Evolutionary conservation across 192 early-diverging fungal genomes (phyloP), one percentile per base, ranked within the genome.

Genomic region (Coemansia interrupta): DNA sequence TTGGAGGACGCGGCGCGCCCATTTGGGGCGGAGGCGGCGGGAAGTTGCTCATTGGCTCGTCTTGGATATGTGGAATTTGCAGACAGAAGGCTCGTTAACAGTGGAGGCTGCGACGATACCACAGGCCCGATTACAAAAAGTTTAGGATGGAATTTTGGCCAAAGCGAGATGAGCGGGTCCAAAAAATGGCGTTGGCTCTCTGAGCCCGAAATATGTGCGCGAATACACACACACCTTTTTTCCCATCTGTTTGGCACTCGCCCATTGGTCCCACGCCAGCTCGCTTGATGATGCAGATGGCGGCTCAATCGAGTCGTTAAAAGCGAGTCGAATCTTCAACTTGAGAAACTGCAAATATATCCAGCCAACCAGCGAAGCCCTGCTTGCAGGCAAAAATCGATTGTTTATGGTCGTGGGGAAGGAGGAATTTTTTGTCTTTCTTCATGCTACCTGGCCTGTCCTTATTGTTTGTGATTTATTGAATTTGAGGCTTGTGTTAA

Each of bases 1-100:
- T 54, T 1, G 52, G 52, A 8, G 58, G 58, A 38, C 58, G 58
- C 24, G 46, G 36, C 20, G 47, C 58, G 58, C 58, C 58, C 58
- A 50, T 50, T 7, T 29, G 58, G 23, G 58, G 39, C 26, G 54
- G 54, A 26, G 58, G 58, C 48, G 45, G 58, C 44, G 58, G 58
- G 5, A n/a, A 38, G 32, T 38, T 38, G 58, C 39, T 60, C 58
- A 60, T 60, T 50, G 49, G 29, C 11, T 5, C 45, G 17, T 19
- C 11, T 36, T 20, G 15, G 14, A 36, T 32, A 26, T 36, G 14
- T 19, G 18, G 10, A 12, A 14, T 58, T 43, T 55, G 45, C 26
- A 17, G 19, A 12, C 20, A 51, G 26, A 26, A 26, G 49, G 10
- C 26, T 24, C 5, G 23, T 49, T 10, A 39, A 59, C 28, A 44